A percentile compares a stretch with the other conserved stretches of the same genome.
Conservation (phyloP, 2,329 filamentous ascomycete species). For the Fusarium sp. region DNA sequence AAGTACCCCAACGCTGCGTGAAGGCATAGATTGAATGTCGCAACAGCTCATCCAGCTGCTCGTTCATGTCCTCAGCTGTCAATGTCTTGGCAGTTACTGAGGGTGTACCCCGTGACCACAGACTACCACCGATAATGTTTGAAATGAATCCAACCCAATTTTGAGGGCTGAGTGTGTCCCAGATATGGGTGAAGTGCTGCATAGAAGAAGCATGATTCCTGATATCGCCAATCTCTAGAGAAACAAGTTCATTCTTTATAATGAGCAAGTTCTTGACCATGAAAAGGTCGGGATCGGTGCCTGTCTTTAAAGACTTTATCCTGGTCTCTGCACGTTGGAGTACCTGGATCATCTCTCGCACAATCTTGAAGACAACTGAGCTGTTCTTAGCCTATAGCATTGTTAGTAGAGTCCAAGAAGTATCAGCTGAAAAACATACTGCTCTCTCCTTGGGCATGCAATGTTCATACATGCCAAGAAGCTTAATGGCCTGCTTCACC, state of each 20-base stretch:
- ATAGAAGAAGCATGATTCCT: constrained; percentile 61
- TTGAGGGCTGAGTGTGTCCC: constrained; percentile 70
- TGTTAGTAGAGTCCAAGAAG: constrained; percentile 22
- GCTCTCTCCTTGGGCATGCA: constrained; percentile 73
- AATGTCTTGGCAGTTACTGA: constrained; percentile 54
- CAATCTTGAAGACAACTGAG: constrained; percentile 74
- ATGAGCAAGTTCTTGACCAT: constrained; percentile 95
- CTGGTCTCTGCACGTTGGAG: constrained; percentile 80
- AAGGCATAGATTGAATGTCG: constrained; percentile 73
- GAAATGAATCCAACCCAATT: constrained; percentile 71
- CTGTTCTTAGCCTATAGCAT: constrained; percentile 58
- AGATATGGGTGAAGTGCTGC: constrained; percentile 74
- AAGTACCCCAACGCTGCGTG: constrained; percentile 68
- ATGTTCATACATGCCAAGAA: constrained; percentile 72
- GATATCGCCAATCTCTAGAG: constrained; percentile 88
- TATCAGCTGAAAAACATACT: constrained; percentile 54
- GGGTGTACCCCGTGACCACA: constrained; percentile 57
- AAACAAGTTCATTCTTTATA: constrained; percentile 94
- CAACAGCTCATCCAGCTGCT: constrained; percentile 73
- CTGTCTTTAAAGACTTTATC: constrained; percentile 71
- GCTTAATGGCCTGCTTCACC: constrained; percentile 68
- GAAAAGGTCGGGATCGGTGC: constrained; percentile 86
- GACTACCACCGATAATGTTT: constrained; percentile 66
- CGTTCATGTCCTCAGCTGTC: constrained; percentile 69
- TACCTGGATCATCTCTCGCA: constrained; percentile 89